Evolutionary conservation across 176 grass and related monocot genomes (phyloP).

Genomic region (sorghum (Sorghum bicolor)): DNA sequence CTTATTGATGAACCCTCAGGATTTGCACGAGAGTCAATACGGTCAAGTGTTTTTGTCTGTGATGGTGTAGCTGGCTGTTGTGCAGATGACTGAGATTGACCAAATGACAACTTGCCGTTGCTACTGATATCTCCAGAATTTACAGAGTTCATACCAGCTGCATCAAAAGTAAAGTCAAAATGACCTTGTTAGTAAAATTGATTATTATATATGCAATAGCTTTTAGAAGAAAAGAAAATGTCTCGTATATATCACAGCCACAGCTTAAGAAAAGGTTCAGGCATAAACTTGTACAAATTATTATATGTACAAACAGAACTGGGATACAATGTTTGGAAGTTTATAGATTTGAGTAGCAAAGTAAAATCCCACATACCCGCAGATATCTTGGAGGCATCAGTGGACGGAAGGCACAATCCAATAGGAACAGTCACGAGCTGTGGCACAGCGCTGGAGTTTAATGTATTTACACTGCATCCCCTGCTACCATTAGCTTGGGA

Average conservation of each 20-base stretch:
- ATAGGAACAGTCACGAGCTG: conserved; percentile 57
- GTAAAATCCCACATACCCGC: conserved; percentile 32
- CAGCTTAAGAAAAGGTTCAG: background rate
- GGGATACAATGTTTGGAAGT: background rate
- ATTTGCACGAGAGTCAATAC: conserved; percentile 4
- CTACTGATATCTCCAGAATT: conserved; percentile 2
- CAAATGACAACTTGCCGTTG: conserved; percentile 37
- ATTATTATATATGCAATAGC: background rate
- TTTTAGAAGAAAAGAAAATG: conserved; percentile 8
- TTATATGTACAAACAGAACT: background rate
- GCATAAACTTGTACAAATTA: background rate
- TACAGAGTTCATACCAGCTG: conserved; percentile 37
- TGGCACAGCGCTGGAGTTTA: conserved; percentile 19
- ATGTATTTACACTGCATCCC: conserved; percentile 14
- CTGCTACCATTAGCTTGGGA: conserved; percentile 44
- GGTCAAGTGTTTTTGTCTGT: conserved; percentile 19
- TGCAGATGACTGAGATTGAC: conserved; percentile 27
- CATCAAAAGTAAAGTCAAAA: conserved; percentile 19
- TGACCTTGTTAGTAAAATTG: background rate
- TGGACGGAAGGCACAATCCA: conserved; percentile 43
- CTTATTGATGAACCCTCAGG: conserved; percentile 43
- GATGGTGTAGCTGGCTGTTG: conserved; percentile 19
- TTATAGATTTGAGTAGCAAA: background rate
- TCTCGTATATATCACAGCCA: background rate
- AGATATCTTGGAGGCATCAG: conserved; percentile 41